Conservation (phyloP, 139 green algal genomes). For the Chlorella sp. region DNA sequence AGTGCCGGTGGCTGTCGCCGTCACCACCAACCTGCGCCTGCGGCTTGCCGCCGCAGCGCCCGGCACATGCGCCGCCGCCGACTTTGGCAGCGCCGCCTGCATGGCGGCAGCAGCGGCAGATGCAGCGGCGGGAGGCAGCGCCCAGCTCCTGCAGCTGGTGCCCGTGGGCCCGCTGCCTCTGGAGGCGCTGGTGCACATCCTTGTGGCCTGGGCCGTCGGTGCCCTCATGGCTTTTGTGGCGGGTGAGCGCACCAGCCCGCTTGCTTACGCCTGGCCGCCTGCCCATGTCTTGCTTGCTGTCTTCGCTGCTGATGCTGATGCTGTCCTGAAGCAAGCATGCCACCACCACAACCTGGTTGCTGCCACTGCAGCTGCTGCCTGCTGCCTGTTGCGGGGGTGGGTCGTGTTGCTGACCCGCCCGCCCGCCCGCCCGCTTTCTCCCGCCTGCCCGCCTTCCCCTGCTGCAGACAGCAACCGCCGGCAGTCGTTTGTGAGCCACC, state of each 20-base stretch:
- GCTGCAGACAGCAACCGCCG: constrained; percentile 61
- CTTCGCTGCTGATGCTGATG: not conserved
- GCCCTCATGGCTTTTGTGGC: constrained; percentile 81
- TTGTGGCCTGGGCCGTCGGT: constrained; percentile 78
- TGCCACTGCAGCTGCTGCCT: not conserved
- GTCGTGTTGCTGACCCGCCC: not conserved
- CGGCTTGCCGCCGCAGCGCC: not conserved
- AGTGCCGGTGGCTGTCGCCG: constrained; percentile 8
- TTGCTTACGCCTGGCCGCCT: not conserved
- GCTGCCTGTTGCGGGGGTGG: not conserved
- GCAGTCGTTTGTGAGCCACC: constrained; percentile 77
- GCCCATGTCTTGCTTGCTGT: not conserved
- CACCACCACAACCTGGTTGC: not conserved
- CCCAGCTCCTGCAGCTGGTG: not conserved
- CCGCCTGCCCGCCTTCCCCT: not conserved
- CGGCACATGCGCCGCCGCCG: not conserved
- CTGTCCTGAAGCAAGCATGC: not conserved
- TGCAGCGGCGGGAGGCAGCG: not conserved
- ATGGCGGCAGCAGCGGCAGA: not conserved
- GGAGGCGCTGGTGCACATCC: constrained; percentile 73
- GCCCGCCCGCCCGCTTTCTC: not conserved
- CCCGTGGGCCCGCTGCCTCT: constrained; percentile 48
- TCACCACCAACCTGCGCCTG: constrained; percentile 20
- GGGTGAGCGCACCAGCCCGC: not conserved
- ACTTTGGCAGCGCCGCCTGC: not conserved